phyloP scores from a whole-genome alignment of 1,284 basidiomycete species.

The Singerocomus rubriflavus region DNA sequence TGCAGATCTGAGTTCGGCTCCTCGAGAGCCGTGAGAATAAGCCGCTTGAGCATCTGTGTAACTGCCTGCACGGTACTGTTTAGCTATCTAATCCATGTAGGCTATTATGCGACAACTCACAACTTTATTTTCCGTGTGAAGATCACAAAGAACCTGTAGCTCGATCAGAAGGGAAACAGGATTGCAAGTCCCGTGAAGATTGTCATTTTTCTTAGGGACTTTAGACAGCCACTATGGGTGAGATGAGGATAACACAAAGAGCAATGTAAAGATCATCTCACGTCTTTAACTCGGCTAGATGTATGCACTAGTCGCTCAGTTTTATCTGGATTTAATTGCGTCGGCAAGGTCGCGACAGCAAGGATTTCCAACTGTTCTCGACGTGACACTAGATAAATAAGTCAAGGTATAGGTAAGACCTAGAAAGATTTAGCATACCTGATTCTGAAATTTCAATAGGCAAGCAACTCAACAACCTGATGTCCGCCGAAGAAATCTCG shows the following conservation, averaged over 20 bases:
- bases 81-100: neutral
- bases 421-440: constrained; percentile 13
- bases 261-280: constrained; percentile 9
- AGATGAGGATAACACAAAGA: constrained; percentile 7
- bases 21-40: constrained; percentile 39
- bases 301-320: constrained; percentile 13
- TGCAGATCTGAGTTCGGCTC: constrained; percentile 36
- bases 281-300: constrained; percentile 23
- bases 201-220: neutral
- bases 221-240: constrained; percentile 18
- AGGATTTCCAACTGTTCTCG: constrained; percentile 26
- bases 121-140: constrained; percentile 15
- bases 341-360: constrained; percentile 26
- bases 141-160: constrained; percentile 21
- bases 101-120: constrained; percentile 12
- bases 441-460: constrained; percentile 1
- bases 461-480: constrained; percentile 16
- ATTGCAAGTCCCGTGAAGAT: constrained; percentile 8
- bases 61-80: constrained; percentile 11
- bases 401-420: neutral
- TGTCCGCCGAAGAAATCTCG: constrained; percentile 16
- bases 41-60: constrained; percentile 15
- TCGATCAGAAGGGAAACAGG: constrained; percentile 23
- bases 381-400: constrained; percentile 18
- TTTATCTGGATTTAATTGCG: constrained; percentile 7